Evolutionary conservation across 768 basidiomycete species (phyloP), one percentile per base, ranked within the genome.

Genomic region (Pisolithus microcarpus): DNA sequence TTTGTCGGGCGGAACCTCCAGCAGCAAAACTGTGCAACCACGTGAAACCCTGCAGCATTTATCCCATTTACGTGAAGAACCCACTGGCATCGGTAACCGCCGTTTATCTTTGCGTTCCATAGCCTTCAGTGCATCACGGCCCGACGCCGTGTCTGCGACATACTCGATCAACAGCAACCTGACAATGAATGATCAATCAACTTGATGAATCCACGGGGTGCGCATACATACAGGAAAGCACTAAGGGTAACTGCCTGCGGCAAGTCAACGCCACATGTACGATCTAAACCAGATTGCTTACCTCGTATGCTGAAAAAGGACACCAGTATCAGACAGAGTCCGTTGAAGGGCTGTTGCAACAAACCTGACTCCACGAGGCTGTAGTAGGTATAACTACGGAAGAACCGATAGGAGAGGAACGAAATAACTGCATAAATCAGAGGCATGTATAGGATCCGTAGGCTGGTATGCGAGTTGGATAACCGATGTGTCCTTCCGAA

Each of bases 391-490:
- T 88, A 92, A 51, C 77, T 70, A 37, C 88, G 79, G 72, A 88
- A 93, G 70, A 71, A 93, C 1, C 91, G 80, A 60, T 89, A 94
- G 24, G 87, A 87, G 58, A 88, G 78, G 71, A 93, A 94, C 1
- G 88, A 89, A 45, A 93, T 79, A 55, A 91, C 70, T 24, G 84
- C 84, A 64, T 87, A 91, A 39, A 91, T 74, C 1, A 82, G 79
- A 2, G 90, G 89, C 88, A 92, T 87, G 58, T 88, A 89, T 55
- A 91, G 61, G 43, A 91, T 81, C 52, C 89, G 81, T n/a, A 90
- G 58, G 52, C 85, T 88, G 61, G 11, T 24, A 46, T 30, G 37
- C 38, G n/a, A 7, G 31, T 18, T 38, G 45, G 23, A 38, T 50
- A 34, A 46, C 34, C 39, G 11, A 42, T 47, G 38, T 18, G 9